Evolutionary conservation across 208 protist genomes (phyloP).

Genomic region (Novymonas esmeraldas): DNA sequence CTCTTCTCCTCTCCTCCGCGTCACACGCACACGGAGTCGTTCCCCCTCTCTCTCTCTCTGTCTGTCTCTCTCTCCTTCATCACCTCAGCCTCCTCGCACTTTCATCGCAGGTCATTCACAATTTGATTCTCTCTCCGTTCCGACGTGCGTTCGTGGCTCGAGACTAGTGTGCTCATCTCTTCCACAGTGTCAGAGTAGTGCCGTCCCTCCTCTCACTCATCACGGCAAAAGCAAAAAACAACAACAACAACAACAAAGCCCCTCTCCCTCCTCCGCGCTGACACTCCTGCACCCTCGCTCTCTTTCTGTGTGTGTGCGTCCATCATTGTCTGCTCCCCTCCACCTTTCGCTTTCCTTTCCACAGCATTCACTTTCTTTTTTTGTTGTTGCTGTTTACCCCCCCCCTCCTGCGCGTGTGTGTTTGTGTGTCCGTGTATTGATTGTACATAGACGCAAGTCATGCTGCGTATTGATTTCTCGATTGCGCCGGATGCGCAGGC

Average conservation of each 20-base stretch:
- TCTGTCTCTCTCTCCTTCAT: not conserved
- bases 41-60: not conserved
- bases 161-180: too few relatives aligned
- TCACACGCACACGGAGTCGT: too few relatives aligned
- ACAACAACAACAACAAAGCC: too few relatives aligned
- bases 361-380: not conserved
- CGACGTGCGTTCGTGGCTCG: too few relatives aligned
- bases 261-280: too few relatives aligned
- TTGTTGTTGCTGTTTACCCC: not conserved
- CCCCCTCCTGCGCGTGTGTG: not conserved
- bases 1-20: too few relatives aligned
- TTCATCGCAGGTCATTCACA: too few relatives aligned
- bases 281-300: too few relatives aligned
- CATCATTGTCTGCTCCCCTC: not conserved
- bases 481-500: slow-evolving; percentile 42
- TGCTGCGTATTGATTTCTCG: slow-evolving; percentile 65
- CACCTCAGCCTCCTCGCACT: not conserved
- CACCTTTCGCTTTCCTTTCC: not conserved
- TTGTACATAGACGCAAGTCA: slow-evolving; percentile 1
- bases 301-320: not conserved
- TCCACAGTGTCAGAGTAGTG: too few relatives aligned
- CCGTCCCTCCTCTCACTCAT: too few relatives aligned
- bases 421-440: not conserved
- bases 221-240: too few relatives aligned
- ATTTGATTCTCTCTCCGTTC: too few relatives aligned